A percentile compares a stretch with the other conserved stretches of the same genome.
These are phyloP conservation scores for Quambalaria eucalypti DNA, from an alignment of 1,284 basidiomycete species.

Conservation along the genomic window DNA sequence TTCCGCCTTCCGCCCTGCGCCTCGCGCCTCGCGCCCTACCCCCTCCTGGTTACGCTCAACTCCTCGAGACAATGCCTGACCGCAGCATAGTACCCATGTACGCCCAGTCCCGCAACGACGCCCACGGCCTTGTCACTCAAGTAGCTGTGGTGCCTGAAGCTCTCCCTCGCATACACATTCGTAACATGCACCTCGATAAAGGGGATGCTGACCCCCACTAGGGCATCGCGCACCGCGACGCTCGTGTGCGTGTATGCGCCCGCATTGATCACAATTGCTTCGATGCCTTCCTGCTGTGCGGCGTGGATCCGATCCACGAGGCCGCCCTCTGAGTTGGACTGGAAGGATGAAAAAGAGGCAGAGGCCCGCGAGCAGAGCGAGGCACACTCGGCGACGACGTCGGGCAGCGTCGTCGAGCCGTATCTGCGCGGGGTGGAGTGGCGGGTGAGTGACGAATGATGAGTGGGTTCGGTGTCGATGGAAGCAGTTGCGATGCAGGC, in stretches of 20 bases:
- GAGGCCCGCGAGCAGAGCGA: constrained; percentile 6
- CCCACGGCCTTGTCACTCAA: constrained; percentile 40
- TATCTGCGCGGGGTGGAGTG: constrained; percentile 18
- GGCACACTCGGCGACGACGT: constrained; percentile 10
- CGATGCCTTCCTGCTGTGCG: constrained; percentile 16
- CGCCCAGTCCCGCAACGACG: constrained; percentile 14
- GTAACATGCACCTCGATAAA: constrained; percentile 48
- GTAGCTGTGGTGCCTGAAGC: constrained; percentile 47
- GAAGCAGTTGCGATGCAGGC: not conserved
- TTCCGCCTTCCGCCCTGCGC: no score
- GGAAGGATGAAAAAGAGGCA: constrained; percentile 22
- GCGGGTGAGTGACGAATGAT: not conserved
- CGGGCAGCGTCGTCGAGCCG: constrained; percentile 42
- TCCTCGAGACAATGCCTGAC: constrained; percentile 18
- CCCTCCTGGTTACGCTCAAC: not conserved
- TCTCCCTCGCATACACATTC: constrained; percentile 46
- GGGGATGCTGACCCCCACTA: constrained; percentile 37
- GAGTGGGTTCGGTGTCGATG: not conserved
- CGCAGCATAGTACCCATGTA: constrained; percentile 23
- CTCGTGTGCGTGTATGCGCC: constrained; percentile 46
- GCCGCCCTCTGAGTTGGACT: constrained; percentile 47
- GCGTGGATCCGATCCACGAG: constrained; percentile 46
- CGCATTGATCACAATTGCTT: constrained; percentile 43
- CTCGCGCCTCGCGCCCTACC: no score
- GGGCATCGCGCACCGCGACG: constrained; percentile 45